Conservation (phyloP, 352 stramenopile species). For the Blastocystis sp. region DNA sequence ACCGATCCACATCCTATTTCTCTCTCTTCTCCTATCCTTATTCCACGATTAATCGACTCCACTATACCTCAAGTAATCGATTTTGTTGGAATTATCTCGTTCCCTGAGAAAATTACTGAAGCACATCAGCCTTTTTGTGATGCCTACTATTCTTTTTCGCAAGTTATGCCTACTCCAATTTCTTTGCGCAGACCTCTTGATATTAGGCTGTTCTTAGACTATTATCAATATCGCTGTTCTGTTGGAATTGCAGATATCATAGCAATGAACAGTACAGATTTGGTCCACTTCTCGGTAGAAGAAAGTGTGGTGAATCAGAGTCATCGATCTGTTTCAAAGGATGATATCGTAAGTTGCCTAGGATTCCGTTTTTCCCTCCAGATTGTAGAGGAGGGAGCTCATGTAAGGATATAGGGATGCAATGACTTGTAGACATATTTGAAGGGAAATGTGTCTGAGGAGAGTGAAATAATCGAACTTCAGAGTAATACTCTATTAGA, state of each 20-base stretch:
- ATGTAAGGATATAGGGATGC: neutral
- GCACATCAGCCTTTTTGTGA: slow-evolving; percentile 20
- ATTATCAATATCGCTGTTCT: neutral
- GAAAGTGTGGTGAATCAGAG: neutral
- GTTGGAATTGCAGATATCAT: neutral
- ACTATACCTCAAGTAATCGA: neutral
- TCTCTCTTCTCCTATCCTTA: slow-evolving; percentile 4
- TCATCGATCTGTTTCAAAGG: neutral
- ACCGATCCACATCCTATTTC: neutral
- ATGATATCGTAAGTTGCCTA: neutral
- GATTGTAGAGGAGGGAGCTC: neutral
- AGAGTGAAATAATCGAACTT: neutral
- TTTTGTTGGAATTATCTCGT: neutral
- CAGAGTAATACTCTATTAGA: neutral
- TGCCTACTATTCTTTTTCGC: slow-evolving; percentile 16
- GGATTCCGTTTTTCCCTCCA: neutral
- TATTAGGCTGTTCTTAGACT: neutral
- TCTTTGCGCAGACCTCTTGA: neutral
- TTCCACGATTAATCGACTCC: neutral
- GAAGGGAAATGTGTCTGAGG: neutral
- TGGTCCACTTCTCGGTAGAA: neutral
- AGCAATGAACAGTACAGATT: neutral
- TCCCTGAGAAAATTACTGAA: neutral
- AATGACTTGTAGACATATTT: neutral
- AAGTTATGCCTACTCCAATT: neutral